These are phyloP conservation scores for Sanghuangporus sanghuang DNA, from an alignment of 1,284 basidiomycete genomes.

Conservation along the genomic window DNA sequence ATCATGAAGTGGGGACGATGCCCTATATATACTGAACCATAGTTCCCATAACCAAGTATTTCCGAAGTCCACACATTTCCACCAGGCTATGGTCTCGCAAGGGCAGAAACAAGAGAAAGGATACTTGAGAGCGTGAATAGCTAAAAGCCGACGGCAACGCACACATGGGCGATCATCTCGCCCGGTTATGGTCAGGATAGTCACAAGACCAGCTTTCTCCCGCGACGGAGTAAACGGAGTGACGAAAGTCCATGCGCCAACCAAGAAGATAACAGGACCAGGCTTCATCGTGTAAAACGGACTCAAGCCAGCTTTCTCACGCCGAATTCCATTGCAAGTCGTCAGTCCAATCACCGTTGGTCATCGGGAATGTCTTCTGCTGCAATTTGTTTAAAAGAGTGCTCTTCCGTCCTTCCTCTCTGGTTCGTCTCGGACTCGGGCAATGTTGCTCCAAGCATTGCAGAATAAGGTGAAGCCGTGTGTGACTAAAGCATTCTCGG, in stretches of 20 bases:
- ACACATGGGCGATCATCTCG: background rate
- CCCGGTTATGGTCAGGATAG: background rate
- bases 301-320: background rate
- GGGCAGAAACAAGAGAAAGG: background rate
- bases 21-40: background rate
- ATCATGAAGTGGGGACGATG: background rate
- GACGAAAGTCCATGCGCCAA: background rate
- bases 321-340: background rate
- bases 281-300: constrained; percentile 3
- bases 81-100: background rate
- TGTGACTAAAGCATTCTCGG: no score
- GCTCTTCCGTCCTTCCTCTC: background rate
- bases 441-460: background rate
- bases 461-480: no score
- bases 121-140: background rate
- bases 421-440: background rate
- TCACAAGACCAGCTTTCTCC: background rate
- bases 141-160: background rate
- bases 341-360: background rate
- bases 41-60: background rate
- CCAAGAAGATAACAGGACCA: background rate
- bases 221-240: background rate
- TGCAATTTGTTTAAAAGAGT: background rate
- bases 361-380: background rate
- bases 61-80: background rate